phyloP scores from a whole-genome alignment of 179 eudicot species.

The Beta corolliflora region DNA sequence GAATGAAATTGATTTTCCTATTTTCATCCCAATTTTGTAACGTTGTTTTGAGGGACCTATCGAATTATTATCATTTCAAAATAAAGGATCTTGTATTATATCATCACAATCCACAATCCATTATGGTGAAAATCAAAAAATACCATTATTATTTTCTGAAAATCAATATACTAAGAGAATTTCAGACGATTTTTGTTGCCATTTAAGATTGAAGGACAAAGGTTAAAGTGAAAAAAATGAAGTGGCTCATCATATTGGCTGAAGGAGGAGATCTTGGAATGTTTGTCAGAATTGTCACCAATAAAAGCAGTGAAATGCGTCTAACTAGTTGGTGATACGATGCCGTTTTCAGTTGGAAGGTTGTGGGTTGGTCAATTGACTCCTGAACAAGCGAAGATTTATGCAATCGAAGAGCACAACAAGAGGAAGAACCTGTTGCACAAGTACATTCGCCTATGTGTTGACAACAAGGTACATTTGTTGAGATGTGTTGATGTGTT shows the following conservation, averaged over 20 bases:
- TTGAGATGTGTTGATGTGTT: no score
- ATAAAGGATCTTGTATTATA: no score
- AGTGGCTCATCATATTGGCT: not conserved
- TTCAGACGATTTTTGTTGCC: not conserved
- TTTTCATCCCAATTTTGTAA: no score
- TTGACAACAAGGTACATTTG: conserved; percentile 44
- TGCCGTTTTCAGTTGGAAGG: conserved; percentile 53
- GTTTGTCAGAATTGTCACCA: not conserved
- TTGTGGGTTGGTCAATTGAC: conserved; percentile 59
- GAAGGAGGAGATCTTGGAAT: not conserved
- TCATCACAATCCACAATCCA: no score
- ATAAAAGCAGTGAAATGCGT: not conserved
- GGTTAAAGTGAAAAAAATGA: not conserved
- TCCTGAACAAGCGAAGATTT: conserved; percentile 48
- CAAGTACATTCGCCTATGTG: conserved; percentile 54
- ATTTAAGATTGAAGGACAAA: not conserved
- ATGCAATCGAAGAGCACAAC: conserved; percentile 52
- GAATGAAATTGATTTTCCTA: no score
- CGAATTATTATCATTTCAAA: no score
- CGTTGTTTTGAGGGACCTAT: no score
- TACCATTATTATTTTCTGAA: not conserved
- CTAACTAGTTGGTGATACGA: not conserved
- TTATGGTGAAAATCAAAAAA: no score
- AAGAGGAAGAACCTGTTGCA: conserved; percentile 48
- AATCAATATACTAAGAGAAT: not conserved